These are phyloP conservation scores for Fusarium tanahbumbuense DNA, from an alignment of 2,329 filamentous ascomycete genomes.

Conservation along the genomic window DNA sequence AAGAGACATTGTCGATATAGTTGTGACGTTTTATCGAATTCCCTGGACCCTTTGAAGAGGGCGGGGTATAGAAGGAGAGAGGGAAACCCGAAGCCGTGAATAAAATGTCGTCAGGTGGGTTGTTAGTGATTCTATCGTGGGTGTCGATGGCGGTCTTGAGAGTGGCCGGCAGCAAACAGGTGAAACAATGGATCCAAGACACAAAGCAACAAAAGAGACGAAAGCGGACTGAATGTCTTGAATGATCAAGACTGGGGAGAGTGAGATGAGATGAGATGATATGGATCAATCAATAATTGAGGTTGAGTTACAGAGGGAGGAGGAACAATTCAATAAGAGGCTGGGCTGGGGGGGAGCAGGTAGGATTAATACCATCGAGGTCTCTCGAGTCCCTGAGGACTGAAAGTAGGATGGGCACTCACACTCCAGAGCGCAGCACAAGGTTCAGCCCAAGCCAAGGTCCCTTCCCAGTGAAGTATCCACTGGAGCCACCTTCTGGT, in stretches of 20 bases:
- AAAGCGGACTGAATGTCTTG: constrained; percentile 39
- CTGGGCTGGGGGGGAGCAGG: constrained; percentile 24
- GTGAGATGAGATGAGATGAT: background rate
- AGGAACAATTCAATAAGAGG: constrained; percentile 15
- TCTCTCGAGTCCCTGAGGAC: constrained; percentile 16
- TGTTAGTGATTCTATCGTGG: constrained; percentile 15
- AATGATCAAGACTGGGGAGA: constrained; percentile 9
- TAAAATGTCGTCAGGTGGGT: constrained; percentile 34
- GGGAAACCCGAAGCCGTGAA: constrained; percentile 16
- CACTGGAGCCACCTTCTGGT: constrained; percentile 42
- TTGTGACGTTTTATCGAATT: constrained; percentile 37
- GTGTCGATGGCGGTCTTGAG: constrained; percentile 26
- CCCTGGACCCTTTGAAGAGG: constrained; percentile 33
- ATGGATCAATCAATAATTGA: constrained; percentile 35
- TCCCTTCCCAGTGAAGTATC: constrained; percentile 29
- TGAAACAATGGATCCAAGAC: constrained; percentile 38
- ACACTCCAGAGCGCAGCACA: constrained; percentile 20
- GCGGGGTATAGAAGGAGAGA: constrained; percentile 20
- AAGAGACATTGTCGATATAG: constrained; percentile 41
- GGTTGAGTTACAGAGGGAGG: constrained; percentile 25
- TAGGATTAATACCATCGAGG: constrained; percentile 40
- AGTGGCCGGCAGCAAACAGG: constrained; percentile 33
- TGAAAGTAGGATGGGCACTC: constrained; percentile 24
- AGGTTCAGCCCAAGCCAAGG: constrained; percentile 34
- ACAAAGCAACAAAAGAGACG: constrained; percentile 42